Percentiles rank a stretch among this genome's conserved stretches.
Conservation (phyloP, 1,284 basidiomycete genomes). For the Stereum hirsutum region DNA sequence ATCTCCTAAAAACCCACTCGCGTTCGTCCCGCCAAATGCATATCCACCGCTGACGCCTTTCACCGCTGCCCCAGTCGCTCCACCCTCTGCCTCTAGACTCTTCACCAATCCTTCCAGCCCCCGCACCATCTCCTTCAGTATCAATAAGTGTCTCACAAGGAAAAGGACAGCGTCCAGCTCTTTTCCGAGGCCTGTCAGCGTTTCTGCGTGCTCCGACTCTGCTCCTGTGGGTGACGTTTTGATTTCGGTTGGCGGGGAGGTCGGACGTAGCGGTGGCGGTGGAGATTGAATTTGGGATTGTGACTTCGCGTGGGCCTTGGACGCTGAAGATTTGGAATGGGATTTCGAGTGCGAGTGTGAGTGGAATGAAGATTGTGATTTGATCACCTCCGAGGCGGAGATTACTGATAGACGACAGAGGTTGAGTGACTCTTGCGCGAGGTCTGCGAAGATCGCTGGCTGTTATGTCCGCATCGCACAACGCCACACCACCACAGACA, state of each 20-base stretch:
- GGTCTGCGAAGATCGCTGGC: conserved; percentile 89
- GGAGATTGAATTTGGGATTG: too few relatives aligned
- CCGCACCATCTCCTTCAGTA: conserved; percentile 82
- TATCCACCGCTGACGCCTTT: not conserved
- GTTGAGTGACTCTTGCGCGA: conserved; percentile 83
- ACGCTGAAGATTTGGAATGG: too few relatives aligned
- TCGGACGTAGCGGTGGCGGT: too few relatives aligned
- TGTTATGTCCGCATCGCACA: conserved; percentile 21
- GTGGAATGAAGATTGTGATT: too few relatives aligned
- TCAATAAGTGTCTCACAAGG: conserved; percentile 82
- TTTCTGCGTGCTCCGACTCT: too few relatives aligned
- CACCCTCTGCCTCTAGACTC: conserved; percentile 23
- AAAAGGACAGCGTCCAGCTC: conserved; percentile 72
- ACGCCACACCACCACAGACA: too few relatives aligned
- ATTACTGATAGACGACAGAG: conserved; percentile 76
- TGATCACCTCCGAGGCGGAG: conserved; percentile 57
- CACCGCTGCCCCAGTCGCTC: conserved; percentile 20
- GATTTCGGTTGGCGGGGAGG: too few relatives aligned
- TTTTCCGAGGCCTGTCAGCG: too few relatives aligned
- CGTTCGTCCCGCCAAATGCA: too few relatives aligned
- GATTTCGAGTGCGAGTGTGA: too few relatives aligned
- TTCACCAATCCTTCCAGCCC: conserved; percentile 68
- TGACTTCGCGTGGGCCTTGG: too few relatives aligned
- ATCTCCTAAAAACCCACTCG: conserved; percentile 9
- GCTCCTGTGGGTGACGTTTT: too few relatives aligned